These are phyloP conservation scores for Diaporthe sp. DNA, from an alignment of 2,329 filamentous ascomycete genomes.

Conservation along the genomic window DNA sequence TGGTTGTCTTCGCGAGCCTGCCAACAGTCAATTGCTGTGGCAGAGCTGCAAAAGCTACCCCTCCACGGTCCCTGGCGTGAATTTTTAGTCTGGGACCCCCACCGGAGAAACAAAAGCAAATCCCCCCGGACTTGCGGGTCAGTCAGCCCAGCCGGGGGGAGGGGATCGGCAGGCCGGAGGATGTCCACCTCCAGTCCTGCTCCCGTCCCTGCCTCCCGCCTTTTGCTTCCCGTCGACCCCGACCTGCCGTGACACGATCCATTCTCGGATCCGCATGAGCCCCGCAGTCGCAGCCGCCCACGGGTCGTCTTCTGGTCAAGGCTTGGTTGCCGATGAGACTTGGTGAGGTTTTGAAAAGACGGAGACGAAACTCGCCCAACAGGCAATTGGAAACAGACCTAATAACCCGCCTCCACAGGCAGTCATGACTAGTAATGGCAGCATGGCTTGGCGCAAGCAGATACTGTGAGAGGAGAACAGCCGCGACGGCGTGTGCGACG, in stretches of 20 bases:
- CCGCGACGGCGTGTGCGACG: neutral
- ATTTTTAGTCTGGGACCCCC: neutral
- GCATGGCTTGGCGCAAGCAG: neutral
- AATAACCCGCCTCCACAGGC: constrained; percentile 1
- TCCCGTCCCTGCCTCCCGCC: constrained; percentile 1
- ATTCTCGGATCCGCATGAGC: constrained; percentile 16
- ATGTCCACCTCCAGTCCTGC: neutral
- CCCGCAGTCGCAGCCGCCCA: constrained; percentile 14
- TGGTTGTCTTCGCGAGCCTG: neutral
- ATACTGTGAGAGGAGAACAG: neutral
- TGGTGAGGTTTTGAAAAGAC: constrained; percentile 15
- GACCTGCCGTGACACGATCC: constrained; percentile 19
- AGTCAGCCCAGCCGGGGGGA: neutral
- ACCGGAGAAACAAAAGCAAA: constrained; percentile 11
- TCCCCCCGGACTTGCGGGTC: constrained; percentile 17
- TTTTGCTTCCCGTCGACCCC: constrained; percentile 12
- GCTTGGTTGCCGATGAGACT: constrained; percentile 31
- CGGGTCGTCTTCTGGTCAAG: constrained; percentile 12
- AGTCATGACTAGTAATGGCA: constrained; percentile 7
- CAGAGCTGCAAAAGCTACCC: constrained; percentile 18
- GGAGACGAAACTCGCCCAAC: constrained; percentile 17
- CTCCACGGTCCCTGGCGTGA: neutral
- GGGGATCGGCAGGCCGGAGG: neutral
- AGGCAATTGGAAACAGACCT: constrained; percentile 18
- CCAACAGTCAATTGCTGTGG: too few species aligned